Evolutionary conservation across 1,284 basidiomycete genomes (phyloP).

Genomic region (Fomitiporia mediterranea): DNA sequence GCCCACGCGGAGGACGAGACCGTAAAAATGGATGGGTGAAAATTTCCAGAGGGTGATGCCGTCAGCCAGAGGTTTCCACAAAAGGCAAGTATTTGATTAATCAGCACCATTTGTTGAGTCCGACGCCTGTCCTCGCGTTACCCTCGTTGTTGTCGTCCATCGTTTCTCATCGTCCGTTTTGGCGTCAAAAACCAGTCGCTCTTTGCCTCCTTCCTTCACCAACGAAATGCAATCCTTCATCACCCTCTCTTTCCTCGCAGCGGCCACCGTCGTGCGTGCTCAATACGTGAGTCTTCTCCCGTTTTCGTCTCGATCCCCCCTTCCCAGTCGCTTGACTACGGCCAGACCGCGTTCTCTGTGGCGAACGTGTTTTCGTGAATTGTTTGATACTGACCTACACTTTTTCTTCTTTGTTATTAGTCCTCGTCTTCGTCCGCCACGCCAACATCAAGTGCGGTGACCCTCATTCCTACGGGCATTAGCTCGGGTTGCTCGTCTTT

Average conservation of each 20-base stretch:
- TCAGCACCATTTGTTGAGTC: not conserved
- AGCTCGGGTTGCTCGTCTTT: slow-evolving; percentile 54
- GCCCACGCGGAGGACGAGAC: too few relatives aligned
- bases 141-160: slow-evolving; percentile 6
- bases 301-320: not conserved
- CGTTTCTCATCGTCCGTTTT: not conserved
- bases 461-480: slow-evolving; percentile 62
- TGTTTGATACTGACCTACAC: slow-evolving; percentile 4
- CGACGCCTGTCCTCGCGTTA: not conserved
- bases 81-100: not conserved
- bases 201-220: slow-evolving; percentile 9
- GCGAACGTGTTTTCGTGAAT: slow-evolving; percentile 11
- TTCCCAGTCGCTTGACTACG: not conserved
- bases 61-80: not conserved
- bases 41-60: not conserved
- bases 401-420: slow-evolving; percentile 20
- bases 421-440: slow-evolving; percentile 29
- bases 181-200: slow-evolving; percentile 15
- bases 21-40: too few relatives aligned
- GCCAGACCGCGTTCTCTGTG: not conserved
- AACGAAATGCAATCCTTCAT: slow-evolving; percentile 47
- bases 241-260: slow-evolving; percentile 41
- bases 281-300: slow-evolving; percentile 28
- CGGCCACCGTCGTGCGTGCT: slow-evolving; percentile 44
- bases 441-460: slow-evolving; percentile 33